Evolutionary conservation across 2,329 filamentous ascomycete genomes (phyloP), one percentile per base, ranked within the genome.

Genomic region (Cladosporium sp.): DNA sequence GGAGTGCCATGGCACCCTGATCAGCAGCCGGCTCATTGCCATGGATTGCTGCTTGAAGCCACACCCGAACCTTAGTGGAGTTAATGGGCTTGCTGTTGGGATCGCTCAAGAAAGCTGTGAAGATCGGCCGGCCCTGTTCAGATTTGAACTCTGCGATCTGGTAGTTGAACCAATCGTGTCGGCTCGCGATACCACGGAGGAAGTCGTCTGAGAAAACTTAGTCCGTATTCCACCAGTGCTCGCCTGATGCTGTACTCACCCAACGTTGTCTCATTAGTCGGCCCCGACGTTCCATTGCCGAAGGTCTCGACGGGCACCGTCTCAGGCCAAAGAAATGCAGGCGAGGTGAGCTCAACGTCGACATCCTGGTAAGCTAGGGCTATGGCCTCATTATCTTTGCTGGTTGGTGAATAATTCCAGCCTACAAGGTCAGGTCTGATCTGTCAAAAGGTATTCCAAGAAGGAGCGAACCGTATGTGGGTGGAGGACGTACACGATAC

Each of bases 1-100:
- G 64, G 1, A 74, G 60, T 0, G 73, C 73, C 11, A 73, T 63
- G 14, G 68, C 63, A 0, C 72, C 70, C 58, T 74, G 70, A 49
- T 74, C 72, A 5, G 71, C 73, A 3, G 70, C 73, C 9, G 73
- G 72, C 58, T 75, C 73, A 51, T 74, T 73, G 6, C 73, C 73
- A 42, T 74, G 73, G 0, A 73, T 69, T 15, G 64, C 69, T 12
- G 68, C 72, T 55, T 75, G 73, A 5, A 75, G 66, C 69, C 71
- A 75, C 7, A 75, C 67, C 15, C 67, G 65, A 5, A 74, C 47
- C 51, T 74, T 74, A 58, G 55, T 49, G 64, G 45, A 54, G 47
- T 59, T 37, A 15, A 14, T 43, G 3, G 56, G 56, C 25, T 59
- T 57, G 15, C 63, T 61, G 28, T 40, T 66, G 5, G 42, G 42